These are phyloP conservation scores for Nakazawaea ernobii DNA, from an alignment of 805 yeast species.

Conservation along the genomic window DNA sequence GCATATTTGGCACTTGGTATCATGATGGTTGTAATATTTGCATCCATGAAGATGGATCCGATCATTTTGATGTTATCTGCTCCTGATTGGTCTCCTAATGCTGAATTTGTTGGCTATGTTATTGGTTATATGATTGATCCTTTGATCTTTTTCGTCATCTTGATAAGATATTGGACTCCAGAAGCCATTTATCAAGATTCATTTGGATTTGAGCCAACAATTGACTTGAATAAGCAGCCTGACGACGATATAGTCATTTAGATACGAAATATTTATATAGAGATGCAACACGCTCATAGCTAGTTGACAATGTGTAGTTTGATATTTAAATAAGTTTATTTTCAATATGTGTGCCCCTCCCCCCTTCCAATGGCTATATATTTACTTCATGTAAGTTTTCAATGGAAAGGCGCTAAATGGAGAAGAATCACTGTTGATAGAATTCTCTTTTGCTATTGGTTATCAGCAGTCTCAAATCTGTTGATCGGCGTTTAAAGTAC, in stretches of 20 bases:
- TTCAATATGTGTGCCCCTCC: too few relatives aligned
- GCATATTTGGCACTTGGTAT: neutral
- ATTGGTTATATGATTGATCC: neutral
- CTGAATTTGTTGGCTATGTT: neutral
- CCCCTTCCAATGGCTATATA: too few relatives aligned
- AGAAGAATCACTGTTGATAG: too few relatives aligned
- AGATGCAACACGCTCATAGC: too few relatives aligned
- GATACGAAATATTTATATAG: neutral
- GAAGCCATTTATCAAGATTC: slow-evolving; percentile 4
- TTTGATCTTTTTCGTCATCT: neutral
- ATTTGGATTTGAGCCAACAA: slow-evolving; percentile 7
- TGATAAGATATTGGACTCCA: slow-evolving; percentile 6
- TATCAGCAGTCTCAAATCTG: too few relatives aligned
- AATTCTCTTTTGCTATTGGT: too few relatives aligned
- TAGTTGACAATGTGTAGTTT: too few relatives aligned
- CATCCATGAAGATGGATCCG: neutral
- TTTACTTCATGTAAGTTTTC: too few relatives aligned
- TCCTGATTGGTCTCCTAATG: slow-evolving; percentile 1
- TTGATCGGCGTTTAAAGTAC: too few relatives aligned
- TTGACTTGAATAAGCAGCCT: neutral
- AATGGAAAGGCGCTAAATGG: too few relatives aligned
- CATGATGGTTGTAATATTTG: neutral
- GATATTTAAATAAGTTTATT: too few relatives aligned
- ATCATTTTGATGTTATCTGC: neutral
- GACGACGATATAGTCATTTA: neutral